A percentile compares a stretch with the other conserved stretches of the same genome.
phyloP scores from a whole-genome alignment of 1,284 basidiomycete genomes.

The Boletellus deceptivus region DNA sequence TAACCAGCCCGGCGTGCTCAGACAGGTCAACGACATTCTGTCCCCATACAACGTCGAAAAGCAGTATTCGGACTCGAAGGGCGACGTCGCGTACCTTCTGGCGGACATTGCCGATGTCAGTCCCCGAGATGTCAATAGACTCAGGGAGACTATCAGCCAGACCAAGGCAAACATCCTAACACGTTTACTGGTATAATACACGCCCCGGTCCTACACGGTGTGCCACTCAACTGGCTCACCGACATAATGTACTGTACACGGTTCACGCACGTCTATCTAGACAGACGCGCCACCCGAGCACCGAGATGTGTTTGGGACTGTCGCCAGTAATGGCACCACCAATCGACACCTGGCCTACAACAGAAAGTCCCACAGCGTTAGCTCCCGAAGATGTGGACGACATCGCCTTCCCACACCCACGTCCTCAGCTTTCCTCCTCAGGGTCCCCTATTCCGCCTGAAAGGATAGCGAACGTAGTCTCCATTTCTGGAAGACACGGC shows the following conservation, averaged over 20 bases:
- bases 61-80: conserved; percentile 96
- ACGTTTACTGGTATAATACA: conserved; percentile 66
- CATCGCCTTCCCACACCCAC: background rate
- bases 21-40: conserved; percentile 90
- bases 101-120: conserved; percentile 94
- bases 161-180: conserved; percentile 89
- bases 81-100: conserved; percentile 93
- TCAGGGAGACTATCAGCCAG: conserved; percentile 81
- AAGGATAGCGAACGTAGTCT: conserved; percentile 94
- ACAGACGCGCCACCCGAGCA: background rate
- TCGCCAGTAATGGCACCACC: too few species aligned
- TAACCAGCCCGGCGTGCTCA: conserved; percentile 97
- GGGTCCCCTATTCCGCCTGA: conserved; percentile 88
- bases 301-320: background rate
- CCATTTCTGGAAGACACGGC: conserved; percentile 95
- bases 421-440: conserved; percentile 68
- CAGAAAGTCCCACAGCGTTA: conserved; percentile 4
- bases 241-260: conserved; percentile 8
- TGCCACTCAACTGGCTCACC: conserved; percentile 35
- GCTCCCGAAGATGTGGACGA: background rate
- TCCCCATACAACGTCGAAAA: conserved; percentile 98
- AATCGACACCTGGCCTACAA: conserved; percentile 1
- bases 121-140: conserved; percentile 75
- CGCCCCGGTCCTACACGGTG: background rate
- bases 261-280: conserved; percentile 6